Percentiles rank a stretch among this genome's conserved stretches.
phyloP scores from a whole-genome alignment of 2,329 filamentous ascomycete species.

The Mycosphaerella sp. region DNA sequence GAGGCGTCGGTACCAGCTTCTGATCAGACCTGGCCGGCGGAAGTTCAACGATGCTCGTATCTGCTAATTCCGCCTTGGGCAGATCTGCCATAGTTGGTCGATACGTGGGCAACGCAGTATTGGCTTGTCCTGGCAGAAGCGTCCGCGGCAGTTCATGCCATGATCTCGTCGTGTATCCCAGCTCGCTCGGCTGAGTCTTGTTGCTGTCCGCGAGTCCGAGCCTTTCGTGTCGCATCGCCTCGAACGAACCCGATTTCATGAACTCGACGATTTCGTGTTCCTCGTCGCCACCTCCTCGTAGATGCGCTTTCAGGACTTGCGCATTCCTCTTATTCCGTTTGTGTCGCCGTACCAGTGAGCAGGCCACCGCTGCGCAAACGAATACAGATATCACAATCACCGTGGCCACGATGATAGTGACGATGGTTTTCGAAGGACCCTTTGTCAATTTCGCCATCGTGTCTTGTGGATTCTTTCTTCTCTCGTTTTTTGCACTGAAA shows the following conservation, averaged over 20 bases:
- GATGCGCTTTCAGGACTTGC: background rate
- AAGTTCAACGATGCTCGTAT: constrained; percentile 1
- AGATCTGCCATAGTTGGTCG: background rate
- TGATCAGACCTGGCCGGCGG: constrained; percentile 1
- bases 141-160: background rate
- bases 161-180: constrained; percentile 6
- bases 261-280: constrained; percentile 5
- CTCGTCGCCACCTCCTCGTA: background rate
- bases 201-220: background rate
- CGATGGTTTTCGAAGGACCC: background rate
- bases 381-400: background rate
- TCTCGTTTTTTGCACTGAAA: background rate
- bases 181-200: background rate
- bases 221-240: background rate
- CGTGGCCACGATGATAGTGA: background rate
- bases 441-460: background rate
- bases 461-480: no score
- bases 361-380: background rate
- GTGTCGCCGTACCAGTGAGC: background rate
- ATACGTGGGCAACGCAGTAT: constrained; percentile 1
- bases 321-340: background rate
- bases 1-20: background rate
- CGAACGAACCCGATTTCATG: constrained; percentile 8
- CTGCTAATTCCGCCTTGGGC: constrained; percentile 1
- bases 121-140: constrained; percentile 3